These are phyloP conservation scores for Syzygium grande DNA, from an alignment of 345 rosid genomes.

Conservation along the genomic window DNA sequence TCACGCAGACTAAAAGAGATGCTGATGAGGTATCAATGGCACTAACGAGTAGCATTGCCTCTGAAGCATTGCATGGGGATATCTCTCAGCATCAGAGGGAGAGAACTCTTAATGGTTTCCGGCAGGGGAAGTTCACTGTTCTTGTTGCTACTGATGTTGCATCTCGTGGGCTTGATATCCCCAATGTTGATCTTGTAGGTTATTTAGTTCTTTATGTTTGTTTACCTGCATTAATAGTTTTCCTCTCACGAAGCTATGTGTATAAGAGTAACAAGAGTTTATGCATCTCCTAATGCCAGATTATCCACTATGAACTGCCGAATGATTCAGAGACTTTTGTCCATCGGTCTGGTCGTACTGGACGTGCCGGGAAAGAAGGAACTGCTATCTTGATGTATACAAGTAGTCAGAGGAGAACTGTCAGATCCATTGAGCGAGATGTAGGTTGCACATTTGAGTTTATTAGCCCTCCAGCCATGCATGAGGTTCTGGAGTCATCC, in stretches of 20 bases:
- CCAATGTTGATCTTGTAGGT: conserved; percentile 89
- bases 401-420: conserved; percentile 80
- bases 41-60: conserved; percentile 71
- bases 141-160: conserved; percentile 99
- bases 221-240: background rate
- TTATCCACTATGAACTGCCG: conserved; percentile 96
- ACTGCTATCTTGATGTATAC: conserved; percentile 81
- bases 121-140: conserved; percentile 96
- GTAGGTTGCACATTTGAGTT: conserved; percentile 87
- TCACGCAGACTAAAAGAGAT: conserved; percentile 91
- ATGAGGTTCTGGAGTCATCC: conserved; percentile 75
- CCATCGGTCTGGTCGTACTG: conserved; percentile 99
- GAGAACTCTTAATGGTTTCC: conserved; percentile 86
- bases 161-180: conserved; percentile 96
- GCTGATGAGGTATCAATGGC: conserved; percentile 92
- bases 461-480: conserved; percentile 68
- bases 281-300: conserved; percentile 21
- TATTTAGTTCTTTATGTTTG: background rate
- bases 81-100: conserved; percentile 99
- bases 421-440: conserved; percentile 83
- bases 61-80: conserved; percentile 98
- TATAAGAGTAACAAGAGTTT: background rate
- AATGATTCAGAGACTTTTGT: conserved; percentile 97
- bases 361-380: conserved; percentile 98
- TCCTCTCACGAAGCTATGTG: background rate